A percentile compares a stretch with the other conserved stretches of the same genome.
Conservation (phyloP, 2,329 filamentous ascomycete genomes). For the Fonsecaea erecta region DNA sequence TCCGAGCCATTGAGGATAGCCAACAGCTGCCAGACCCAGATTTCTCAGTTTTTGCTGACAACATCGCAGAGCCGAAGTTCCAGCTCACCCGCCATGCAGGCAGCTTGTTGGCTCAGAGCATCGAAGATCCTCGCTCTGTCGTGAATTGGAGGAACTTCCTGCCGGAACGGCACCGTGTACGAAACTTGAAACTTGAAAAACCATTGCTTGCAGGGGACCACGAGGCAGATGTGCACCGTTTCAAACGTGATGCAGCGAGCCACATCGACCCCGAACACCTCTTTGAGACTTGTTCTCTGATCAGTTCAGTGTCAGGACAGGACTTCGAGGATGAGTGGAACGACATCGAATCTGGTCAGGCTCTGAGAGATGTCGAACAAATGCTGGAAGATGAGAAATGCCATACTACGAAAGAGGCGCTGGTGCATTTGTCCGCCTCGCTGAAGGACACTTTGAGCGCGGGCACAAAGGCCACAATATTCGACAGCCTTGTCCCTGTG, state of each 20-base stretch:
- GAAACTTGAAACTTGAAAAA: conserved; percentile 49
- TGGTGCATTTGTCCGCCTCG: conserved; percentile 15
- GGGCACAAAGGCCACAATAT: conserved; percentile 6
- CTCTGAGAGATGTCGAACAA: conserved; percentile 5
- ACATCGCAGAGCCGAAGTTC: conserved; percentile 43
- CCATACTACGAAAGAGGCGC: conserved; percentile 26
- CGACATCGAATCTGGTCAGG: conserved; percentile 10
- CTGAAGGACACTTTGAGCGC: conserved; percentile 4
- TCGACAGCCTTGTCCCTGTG: neutral
- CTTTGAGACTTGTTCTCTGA: conserved; percentile 3
- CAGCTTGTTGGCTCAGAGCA: conserved; percentile 41
- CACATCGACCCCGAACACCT: neutral
- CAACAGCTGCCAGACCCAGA: conserved; percentile 34
- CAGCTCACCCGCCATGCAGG: conserved; percentile 41
- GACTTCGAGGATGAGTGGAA: conserved; percentile 22
- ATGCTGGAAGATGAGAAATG: conserved; percentile 24
- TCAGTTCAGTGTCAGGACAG: neutral
- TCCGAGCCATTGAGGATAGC: conserved; percentile 16
- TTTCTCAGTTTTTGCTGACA: conserved; percentile 34
- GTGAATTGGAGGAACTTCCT: conserved; percentile 36
- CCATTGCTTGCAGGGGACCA: conserved; percentile 51
- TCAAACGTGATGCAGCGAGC: conserved; percentile 38
- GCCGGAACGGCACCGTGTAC: conserved; percentile 34
- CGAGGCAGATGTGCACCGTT: conserved; percentile 50
- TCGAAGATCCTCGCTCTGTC: conserved; percentile 30